Conservation (phyloP, 306 rosid genomes). For the Quercus glauca region DNA sequence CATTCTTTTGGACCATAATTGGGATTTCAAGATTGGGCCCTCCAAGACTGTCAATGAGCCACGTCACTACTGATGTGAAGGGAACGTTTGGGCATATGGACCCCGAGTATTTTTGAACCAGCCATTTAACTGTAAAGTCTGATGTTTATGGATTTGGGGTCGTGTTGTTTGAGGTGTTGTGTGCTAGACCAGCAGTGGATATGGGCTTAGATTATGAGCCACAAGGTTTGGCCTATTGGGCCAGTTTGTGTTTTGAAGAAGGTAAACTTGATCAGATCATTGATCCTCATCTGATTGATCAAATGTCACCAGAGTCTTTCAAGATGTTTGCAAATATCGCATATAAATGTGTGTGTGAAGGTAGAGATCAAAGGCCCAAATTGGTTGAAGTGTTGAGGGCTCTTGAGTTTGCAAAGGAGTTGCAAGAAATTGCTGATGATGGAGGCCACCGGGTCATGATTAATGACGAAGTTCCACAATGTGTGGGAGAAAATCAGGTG, state of each 20-base stretch:
- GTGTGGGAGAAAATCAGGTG: background rate
- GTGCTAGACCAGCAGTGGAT: background rate
- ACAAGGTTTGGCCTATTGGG: slow-evolving; percentile 11
- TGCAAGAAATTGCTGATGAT: slow-evolving; percentile 2
- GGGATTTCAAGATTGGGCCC: background rate
- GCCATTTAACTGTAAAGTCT: background rate
- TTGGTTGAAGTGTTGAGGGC: slow-evolving; percentile 18
- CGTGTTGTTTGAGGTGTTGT: background rate
- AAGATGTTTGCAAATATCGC: background rate
- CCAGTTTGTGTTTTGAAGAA: background rate
- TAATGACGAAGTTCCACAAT: background rate
- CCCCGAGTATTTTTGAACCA: background rate
- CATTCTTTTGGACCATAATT: background rate
- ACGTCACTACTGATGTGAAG: background rate
- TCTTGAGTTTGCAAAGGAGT: slow-evolving; percentile 1
- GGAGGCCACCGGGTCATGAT: background rate
- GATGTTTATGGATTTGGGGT: background rate
- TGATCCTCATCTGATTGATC: background rate
- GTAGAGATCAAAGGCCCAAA: slow-evolving; percentile 4
- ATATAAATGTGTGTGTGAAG: background rate
- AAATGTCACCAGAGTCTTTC: background rate
- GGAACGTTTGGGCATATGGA: background rate
- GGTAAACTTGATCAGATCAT: background rate
- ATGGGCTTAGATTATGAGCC: background rate
- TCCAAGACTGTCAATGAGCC: background rate